phyloP scores from a whole-genome alignment of 1,139 yeast species.

The Debaryomyces psychrophilus region DNA sequence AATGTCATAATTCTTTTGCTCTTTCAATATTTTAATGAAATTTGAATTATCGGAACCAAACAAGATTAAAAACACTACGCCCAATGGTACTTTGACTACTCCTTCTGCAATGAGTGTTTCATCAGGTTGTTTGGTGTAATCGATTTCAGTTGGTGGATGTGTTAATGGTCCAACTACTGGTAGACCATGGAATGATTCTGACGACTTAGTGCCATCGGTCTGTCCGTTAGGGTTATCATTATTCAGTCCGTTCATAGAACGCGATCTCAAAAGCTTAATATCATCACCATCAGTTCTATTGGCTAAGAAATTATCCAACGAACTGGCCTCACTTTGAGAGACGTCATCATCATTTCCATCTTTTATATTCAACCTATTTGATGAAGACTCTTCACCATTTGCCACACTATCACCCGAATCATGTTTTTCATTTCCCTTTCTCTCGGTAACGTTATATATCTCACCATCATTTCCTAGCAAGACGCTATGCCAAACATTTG shows the following conservation, averaged over 20 bases:
- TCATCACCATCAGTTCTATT: conserved; percentile 4
- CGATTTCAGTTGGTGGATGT: conserved; percentile 41
- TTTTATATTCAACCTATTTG: not conserved
- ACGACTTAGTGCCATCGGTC: conserved; percentile 14
- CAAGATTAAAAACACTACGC: conserved; percentile 67
- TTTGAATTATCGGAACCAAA: conserved; percentile 76
- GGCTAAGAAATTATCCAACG: conserved; percentile 1
- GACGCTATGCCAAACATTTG: conserved; percentile 62
- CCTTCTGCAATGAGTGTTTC: conserved; percentile 71
- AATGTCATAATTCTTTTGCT: conserved; percentile 74
- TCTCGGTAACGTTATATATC: conserved; percentile 19
- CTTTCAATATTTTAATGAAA: conserved; percentile 55
- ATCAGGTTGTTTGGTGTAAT: conserved; percentile 53
- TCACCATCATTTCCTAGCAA: conserved; percentile 28
- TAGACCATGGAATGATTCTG: conserved; percentile 34
- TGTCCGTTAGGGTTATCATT: not conserved
- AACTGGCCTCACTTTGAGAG: conserved; percentile 11
- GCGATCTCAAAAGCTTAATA: conserved; percentile 11
- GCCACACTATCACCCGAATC: conserved; percentile 14
- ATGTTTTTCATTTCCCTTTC: conserved; percentile 13
- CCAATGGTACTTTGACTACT: conserved; percentile 72
- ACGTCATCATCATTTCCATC: conserved; percentile 9
- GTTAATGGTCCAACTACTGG: conserved; percentile 42
- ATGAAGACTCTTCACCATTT: not conserved
- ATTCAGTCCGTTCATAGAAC: not conserved